phyloP scores from a whole-genome alignment of 768 basidiomycete genomes.

The Leccinum broughii region DNA sequence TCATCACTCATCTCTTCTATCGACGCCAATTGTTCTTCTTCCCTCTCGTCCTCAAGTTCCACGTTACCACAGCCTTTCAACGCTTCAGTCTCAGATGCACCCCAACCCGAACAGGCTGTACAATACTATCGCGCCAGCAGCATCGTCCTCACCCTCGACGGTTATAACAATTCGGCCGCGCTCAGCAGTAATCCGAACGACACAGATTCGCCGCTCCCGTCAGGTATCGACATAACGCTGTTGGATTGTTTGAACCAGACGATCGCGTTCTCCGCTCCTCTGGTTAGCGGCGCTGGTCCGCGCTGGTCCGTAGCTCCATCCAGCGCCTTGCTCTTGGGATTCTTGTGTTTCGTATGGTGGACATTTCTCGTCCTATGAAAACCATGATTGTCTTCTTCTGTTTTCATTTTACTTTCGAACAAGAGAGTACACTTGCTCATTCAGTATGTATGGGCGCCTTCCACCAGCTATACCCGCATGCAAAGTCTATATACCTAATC shows the following conservation, averaged over 20 bases:
- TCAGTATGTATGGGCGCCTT: not conserved
- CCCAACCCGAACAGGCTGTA: constrained; percentile 53
- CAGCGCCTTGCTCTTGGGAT: constrained; percentile 7
- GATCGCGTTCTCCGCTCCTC: constrained; percentile 57
- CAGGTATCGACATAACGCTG: constrained; percentile 47
- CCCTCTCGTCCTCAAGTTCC: constrained; percentile 34
- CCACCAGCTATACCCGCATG: not conserved
- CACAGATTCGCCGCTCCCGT: constrained; percentile 52
- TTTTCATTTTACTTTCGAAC: not conserved
- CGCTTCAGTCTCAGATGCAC: constrained; percentile 25
- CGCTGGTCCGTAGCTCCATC: constrained; percentile 12
- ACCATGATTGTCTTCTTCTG: not conserved
- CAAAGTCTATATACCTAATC: not conserved
- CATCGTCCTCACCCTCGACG: constrained; percentile 59
- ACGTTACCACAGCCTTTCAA: constrained; percentile 36
- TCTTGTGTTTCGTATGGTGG: constrained; percentile 24
- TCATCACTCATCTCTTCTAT: constrained; percentile 44
- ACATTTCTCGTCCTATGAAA: constrained; percentile 1
- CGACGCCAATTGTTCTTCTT: constrained; percentile 43
- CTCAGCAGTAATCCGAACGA: constrained; percentile 40
- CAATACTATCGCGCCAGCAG: constrained; percentile 72
- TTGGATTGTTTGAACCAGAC: constrained; percentile 63
- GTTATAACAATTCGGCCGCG: constrained; percentile 64
- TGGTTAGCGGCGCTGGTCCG: constrained; percentile 42
- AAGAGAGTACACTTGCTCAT: not conserved